These are phyloP conservation scores for Erythrophleum fordii DNA, from an alignment of 306 rosid genomes.

Conservation along the genomic window DNA sequence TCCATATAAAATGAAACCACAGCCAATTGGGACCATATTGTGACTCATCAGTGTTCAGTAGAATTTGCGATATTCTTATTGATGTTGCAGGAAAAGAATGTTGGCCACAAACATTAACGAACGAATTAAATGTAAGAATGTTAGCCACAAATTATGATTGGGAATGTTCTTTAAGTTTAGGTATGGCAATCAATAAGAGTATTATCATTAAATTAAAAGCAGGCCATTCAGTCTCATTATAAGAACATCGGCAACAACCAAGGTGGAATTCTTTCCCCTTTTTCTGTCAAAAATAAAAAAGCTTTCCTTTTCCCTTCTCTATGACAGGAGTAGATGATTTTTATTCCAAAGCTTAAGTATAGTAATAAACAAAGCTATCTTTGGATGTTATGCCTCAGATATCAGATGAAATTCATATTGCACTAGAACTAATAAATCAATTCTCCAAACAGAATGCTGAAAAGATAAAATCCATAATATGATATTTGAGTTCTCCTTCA, in stretches of 20 bases:
- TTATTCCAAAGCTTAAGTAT: slow-evolving; percentile 15
- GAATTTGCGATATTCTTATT: slow-evolving; percentile 43
- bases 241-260: slow-evolving; percentile 1
- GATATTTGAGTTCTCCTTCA: slow-evolving; percentile 11
- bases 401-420: slow-evolving; percentile 17
- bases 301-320: not conserved
- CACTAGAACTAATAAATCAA: not conserved
- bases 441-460: slow-evolving; percentile 17
- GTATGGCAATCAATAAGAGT: slow-evolving; percentile 33
- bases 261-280: not conserved
- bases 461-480: slow-evolving; percentile 14
- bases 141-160: slow-evolving; percentile 41
- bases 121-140: slow-evolving; percentile 36
- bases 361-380: not conserved
- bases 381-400: slow-evolving; percentile 9
- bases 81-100: slow-evolving; percentile 45
- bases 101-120: slow-evolving; percentile 47
- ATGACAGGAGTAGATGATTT: not conserved
- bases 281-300: not conserved
- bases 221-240: slow-evolving; percentile 27
- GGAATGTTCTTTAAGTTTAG: slow-evolving; percentile 41
- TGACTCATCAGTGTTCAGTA: slow-evolving; percentile 41
- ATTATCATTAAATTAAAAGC: slow-evolving; percentile 33
- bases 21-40: slow-evolving; percentile 50
- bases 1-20: slow-evolving; percentile 44